These are phyloP conservation scores for Fraxinus platypoda DNA, from an alignment of 305 asterid species.

Conservation along the genomic window DNA sequence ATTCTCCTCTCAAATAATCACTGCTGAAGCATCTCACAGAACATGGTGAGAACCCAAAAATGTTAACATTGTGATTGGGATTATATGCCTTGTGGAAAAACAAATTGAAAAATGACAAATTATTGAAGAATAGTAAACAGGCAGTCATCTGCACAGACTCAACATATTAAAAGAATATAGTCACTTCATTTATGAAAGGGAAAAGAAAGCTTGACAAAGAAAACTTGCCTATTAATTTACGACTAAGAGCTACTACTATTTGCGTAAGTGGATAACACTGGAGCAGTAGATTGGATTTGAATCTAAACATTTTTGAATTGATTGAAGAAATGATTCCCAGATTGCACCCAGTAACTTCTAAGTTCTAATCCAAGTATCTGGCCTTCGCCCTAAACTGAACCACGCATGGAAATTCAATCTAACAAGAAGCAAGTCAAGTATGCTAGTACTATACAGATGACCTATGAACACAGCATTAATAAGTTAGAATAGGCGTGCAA, in stretches of 20 bases:
- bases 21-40: not conserved
- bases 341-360: not conserved
- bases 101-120: not conserved
- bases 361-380: not conserved
- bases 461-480: not conserved
- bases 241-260: not conserved
- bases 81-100: not conserved
- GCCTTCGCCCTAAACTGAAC: not conserved
- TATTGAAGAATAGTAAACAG: not conserved
- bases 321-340: not conserved
- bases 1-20: not conserved
- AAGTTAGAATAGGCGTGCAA: not conserved
- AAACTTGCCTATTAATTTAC: not conserved
- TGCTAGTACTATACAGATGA: not conserved
- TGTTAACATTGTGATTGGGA: not conserved
- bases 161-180: not conserved
- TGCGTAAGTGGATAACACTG: not conserved
- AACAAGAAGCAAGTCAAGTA: not conserved
- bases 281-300: not conserved
- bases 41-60: not conserved
- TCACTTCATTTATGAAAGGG: not conserved
- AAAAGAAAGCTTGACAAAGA: not conserved
- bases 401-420: not conserved
- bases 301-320: not conserved
- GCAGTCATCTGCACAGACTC: not conserved